Conservation (phyloP, 1,139 yeast species). For the Yamadazyma jaroonii region DNA sequence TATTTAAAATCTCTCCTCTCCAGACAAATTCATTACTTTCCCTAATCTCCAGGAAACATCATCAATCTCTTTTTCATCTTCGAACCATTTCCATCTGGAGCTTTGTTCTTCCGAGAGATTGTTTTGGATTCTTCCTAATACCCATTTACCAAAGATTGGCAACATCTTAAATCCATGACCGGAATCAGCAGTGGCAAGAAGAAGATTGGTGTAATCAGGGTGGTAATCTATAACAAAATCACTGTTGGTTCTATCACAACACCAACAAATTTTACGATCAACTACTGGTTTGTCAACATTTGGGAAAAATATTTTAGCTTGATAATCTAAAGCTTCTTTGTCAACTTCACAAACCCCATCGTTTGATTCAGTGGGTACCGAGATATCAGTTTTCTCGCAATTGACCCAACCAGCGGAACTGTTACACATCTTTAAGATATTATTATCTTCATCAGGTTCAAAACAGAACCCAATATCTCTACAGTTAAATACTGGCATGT, state of each 20-base stretch:
- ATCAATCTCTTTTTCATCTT: conserved; percentile 8
- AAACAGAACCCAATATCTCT: conserved; percentile 29
- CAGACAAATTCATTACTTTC: conserved; percentile 9
- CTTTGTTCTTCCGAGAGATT: conserved; percentile 8
- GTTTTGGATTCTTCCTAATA: conserved; percentile 9
- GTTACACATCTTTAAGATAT: conserved; percentile 19
- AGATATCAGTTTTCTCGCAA: conserved; percentile 6
- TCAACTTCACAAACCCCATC: conserved; percentile 13
- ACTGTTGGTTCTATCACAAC: conserved; percentile 18
- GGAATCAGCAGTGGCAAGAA: conserved; percentile 20
- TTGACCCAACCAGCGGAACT: conserved; percentile 19
- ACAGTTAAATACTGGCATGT: conserved; percentile 41
- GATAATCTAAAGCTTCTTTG: conserved; percentile 9
- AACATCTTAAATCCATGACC: conserved; percentile 19
- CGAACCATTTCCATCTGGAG: conserved; percentile 14
- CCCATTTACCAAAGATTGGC: conserved; percentile 18
- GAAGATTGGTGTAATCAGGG: conserved; percentile 14
- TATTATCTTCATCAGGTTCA: conserved; percentile 23
- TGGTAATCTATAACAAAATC: conserved; percentile 18
- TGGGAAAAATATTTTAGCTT: conserved; percentile 14
- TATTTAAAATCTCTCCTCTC: conserved; percentile 4
- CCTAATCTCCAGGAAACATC: conserved; percentile 16
- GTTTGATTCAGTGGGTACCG: conserved; percentile 16
- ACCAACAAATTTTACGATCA: conserved; percentile 19
- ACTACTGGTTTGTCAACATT: conserved; percentile 11